These are phyloP conservation scores for Daldinia childiae DNA, from an alignment of 495 filamentous ascomycete genomes.

Conservation along the genomic window DNA sequence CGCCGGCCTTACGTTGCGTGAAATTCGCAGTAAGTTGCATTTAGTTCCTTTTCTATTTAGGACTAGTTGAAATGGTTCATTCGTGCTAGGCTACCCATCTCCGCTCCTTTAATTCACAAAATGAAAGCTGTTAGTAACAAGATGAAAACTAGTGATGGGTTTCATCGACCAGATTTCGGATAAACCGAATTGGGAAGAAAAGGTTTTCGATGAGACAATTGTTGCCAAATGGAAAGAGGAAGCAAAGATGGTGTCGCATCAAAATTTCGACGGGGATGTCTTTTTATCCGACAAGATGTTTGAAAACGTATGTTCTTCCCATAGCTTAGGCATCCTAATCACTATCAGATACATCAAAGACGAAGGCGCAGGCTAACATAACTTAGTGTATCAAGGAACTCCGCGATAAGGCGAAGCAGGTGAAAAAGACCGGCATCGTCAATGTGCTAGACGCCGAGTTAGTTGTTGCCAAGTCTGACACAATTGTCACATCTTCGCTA, in stretches of 20 bases:
- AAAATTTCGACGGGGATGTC: slow-evolving; percentile 34
- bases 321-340: background rate
- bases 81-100: background rate
- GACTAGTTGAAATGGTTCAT: no score
- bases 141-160: slow-evolving; percentile 38
- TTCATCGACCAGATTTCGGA: slow-evolving; percentile 50
- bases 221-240: slow-evolving; percentile 48
- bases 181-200: slow-evolving; percentile 62
- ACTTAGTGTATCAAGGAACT: slow-evolving; percentile 60
- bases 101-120: background rate
- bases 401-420: slow-evolving; percentile 52
- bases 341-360: background rate
- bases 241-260: slow-evolving; percentile 25
- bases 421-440: slow-evolving; percentile 48
- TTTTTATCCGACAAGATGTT: slow-evolving; percentile 60
- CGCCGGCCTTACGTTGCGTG: background rate
- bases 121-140: background rate
- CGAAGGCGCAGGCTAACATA: background rate
- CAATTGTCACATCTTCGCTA: slow-evolving; percentile 30
- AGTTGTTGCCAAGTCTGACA: slow-evolving; percentile 47
- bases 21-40: slow-evolving; percentile 4
- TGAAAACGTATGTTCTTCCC: slow-evolving; percentile 51
- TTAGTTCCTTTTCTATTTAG: no score
- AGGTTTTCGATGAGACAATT: slow-evolving; percentile 62
- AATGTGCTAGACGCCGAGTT: slow-evolving; percentile 42